Conservation (phyloP, 225 moss, liverwort and hornwort species). For the Sphagnum contortum region DNA sequence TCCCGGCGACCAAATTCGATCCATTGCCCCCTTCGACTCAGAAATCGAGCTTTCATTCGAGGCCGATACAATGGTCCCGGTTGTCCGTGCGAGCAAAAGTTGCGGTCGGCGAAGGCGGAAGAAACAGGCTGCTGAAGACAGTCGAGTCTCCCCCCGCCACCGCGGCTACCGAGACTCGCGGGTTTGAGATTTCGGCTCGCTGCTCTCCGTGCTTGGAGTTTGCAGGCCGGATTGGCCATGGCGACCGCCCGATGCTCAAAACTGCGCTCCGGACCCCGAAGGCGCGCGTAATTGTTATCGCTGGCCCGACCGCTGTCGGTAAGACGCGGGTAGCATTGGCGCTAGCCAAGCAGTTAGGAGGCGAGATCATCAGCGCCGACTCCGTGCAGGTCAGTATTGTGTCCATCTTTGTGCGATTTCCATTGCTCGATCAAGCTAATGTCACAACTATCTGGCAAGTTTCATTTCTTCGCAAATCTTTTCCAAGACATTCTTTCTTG, state of each 20-base stretch:
- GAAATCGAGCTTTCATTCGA: too few relatives aligned
- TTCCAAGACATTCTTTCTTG: too few relatives aligned
- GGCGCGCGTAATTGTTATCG: constrained; percentile 41
- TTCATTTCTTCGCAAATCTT: background rate
- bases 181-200: too few relatives aligned
- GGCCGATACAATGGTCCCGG: too few relatives aligned
- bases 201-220: constrained; percentile 15
- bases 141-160: too few relatives aligned
- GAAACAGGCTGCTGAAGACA: too few relatives aligned
- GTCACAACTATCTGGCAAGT: background rate
- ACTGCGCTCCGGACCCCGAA: constrained; percentile 22
- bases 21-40: too few relatives aligned
- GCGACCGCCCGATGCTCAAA: constrained; percentile 19
- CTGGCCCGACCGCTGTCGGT: constrained; percentile 52
- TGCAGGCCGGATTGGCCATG: constrained; percentile 28
- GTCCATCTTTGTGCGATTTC: background rate
- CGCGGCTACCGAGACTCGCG: too few relatives aligned
- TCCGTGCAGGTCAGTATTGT: constrained; percentile 36
- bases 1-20: too few relatives aligned
- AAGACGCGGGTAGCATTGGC: constrained; percentile 45
- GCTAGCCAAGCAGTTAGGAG: constrained; percentile 39
- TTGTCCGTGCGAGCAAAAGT: too few relatives aligned
- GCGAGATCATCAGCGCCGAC: constrained; percentile 57
- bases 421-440: background rate
- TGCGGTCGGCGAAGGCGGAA: too few relatives aligned